Evolutionary conservation across 805 yeast species (phyloP).

Genomic region (Zygosaccharomyces lentus): DNA sequence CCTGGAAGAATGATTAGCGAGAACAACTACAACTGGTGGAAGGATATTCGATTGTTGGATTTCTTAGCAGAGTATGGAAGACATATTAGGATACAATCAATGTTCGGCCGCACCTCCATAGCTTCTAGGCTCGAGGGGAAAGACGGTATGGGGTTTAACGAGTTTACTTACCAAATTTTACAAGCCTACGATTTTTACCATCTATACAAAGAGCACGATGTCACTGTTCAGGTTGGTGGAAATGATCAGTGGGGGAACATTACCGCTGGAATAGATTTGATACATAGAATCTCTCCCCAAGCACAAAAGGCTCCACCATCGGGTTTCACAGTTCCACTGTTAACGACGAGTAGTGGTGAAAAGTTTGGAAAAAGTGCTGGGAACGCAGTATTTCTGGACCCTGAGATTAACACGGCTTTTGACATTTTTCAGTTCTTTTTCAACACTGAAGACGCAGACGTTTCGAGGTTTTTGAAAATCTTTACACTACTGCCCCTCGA

Average conservation of each 20-base stretch:
- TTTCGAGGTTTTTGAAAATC: slow-evolving; percentile 60
- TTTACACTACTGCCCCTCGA: slow-evolving; percentile 73
- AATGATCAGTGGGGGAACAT: slow-evolving; percentile 98
- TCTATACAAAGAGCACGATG: slow-evolving; percentile 53
- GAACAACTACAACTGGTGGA: slow-evolving; percentile 87
- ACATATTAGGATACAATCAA: slow-evolving; percentile 73
- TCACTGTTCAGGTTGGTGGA: slow-evolving; percentile 85
- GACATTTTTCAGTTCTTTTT: slow-evolving; percentile 82
- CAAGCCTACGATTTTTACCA: slow-evolving; percentile 95
- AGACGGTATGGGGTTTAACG: slow-evolving; percentile 86
- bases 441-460: slow-evolving; percentile 72
- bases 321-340: slow-evolving; percentile 85
- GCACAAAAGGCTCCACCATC: slow-evolving; percentile 39
- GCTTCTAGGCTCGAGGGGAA: slow-evolving; percentile 65
- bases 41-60: slow-evolving; percentile 64
- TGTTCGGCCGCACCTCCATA: slow-evolving; percentile 87
- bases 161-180: slow-evolving; percentile 85
- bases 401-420: slow-evolving; percentile 69
- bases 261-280: slow-evolving; percentile 90
- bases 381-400: slow-evolving; percentile 85
- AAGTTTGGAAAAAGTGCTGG: slow-evolving; percentile 98
- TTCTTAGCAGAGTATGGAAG: slow-evolving; percentile 75
- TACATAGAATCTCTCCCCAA: slow-evolving; percentile 48
- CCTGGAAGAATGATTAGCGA: slow-evolving; percentile 43
- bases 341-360: slow-evolving; percentile 84